Conservation (phyloP, 2,329 filamentous ascomycete genomes). For the Pseudogymnoascus sp. region DNA sequence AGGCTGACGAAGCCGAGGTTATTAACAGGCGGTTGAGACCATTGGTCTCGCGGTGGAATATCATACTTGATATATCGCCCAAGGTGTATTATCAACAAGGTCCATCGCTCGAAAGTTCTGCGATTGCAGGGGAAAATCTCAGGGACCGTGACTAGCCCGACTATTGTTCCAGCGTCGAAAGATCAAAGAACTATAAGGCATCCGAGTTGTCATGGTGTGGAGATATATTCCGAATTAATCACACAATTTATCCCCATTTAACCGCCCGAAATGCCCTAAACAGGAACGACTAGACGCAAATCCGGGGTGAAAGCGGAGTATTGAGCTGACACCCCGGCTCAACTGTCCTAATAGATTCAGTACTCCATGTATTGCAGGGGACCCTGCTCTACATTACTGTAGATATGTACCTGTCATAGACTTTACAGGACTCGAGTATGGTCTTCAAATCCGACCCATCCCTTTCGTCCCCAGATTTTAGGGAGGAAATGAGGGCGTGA, state of each 20-base stretch:
- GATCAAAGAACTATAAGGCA: neutral
- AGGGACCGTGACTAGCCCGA: neutral
- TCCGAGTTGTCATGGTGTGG: neutral
- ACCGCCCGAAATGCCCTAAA: neutral
- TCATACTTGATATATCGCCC: neutral
- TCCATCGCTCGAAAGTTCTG: neutral
- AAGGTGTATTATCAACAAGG: neutral
- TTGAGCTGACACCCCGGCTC: neutral
- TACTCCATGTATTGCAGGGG: neutral
- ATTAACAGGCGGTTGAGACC: neutral
- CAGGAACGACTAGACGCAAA: neutral
- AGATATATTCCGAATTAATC: neutral
- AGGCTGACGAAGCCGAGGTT: neutral
- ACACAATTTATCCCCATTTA: neutral
- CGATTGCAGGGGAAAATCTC: neutral
- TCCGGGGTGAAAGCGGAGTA: conserved; percentile 1
- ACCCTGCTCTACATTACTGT: neutral
- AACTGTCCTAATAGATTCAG: neutral
- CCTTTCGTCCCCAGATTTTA: neutral
- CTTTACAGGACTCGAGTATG: neutral
- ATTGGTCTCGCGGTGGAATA: neutral
- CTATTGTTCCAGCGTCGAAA: neutral
- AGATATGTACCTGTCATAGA: neutral
- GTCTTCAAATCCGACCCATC: neutral
- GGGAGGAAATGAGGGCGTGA: neutral